Conservation (phyloP, 2,329 filamentous ascomycete species). For the Talaromyces sp. region DNA sequence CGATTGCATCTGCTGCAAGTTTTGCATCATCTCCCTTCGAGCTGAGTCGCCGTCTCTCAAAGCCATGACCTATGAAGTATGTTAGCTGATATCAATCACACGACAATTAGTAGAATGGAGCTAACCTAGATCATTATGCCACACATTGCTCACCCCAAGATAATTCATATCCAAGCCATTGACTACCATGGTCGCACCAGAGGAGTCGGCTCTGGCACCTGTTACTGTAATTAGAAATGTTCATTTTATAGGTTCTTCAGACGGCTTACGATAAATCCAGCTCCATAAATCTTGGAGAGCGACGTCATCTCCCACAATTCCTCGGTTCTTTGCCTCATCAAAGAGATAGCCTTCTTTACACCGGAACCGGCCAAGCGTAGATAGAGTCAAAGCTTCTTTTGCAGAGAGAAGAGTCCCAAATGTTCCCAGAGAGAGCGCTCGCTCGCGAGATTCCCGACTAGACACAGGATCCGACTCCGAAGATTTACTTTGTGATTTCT, state of each 20-base stretch:
- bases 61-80: slow-evolving; percentile 33
- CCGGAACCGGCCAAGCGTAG: slow-evolving; percentile 48
- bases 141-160: slow-evolving; percentile 61
- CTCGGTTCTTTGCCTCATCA: slow-evolving; percentile 57
- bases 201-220: slow-evolving; percentile 44
- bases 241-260: not conserved
- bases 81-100: not conserved
- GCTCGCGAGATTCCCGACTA: slow-evolving; percentile 44
- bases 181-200: slow-evolving; percentile 57
- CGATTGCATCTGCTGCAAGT: slow-evolving; percentile 46
- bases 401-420: slow-evolving; percentile 34
- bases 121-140: slow-evolving; percentile 59
- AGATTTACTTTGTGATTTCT: slow-evolving; percentile 7
- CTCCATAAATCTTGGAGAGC: slow-evolving; percentile 63
- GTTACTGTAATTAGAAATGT: not conserved
- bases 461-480: slow-evolving; percentile 29
- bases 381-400: slow-evolving; percentile 44
- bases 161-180: slow-evolving; percentile 63
- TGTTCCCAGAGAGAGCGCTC: slow-evolving; percentile 34
- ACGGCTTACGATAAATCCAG: slow-evolving; percentile 57
- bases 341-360: slow-evolving; percentile 60
- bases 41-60: slow-evolving; percentile 35
- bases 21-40: slow-evolving; percentile 27
- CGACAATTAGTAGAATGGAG: not conserved
- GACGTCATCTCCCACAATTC: slow-evolving; percentile 58